Evolutionary conservation across 2,329 filamentous ascomycete genomes (phyloP).

Genomic region (Fusarium foetens): DNA sequence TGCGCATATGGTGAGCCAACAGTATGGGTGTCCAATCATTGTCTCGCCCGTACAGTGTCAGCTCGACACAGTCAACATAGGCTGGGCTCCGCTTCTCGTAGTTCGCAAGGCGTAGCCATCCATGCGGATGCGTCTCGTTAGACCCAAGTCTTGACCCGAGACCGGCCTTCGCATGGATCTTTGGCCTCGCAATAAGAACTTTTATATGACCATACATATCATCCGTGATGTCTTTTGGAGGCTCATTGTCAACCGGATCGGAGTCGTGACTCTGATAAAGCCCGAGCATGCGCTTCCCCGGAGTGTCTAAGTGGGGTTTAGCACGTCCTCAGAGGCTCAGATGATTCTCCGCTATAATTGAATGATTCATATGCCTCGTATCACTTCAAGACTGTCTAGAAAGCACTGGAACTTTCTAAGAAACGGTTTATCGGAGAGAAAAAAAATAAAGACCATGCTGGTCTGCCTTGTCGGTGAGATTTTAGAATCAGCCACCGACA

Average conservation of each 20-base stretch:
- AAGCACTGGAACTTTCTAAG: conserved; percentile 41
- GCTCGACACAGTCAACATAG: not conserved
- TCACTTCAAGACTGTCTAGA: conserved; percentile 8
- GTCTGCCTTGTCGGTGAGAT: conserved; percentile 23
- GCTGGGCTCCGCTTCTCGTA: conserved; percentile 44
- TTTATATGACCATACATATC: not conserved
- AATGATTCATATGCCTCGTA: not conserved
- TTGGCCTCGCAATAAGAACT: not conserved
- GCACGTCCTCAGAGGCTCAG: not conserved
- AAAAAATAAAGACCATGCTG: conserved; percentile 5
- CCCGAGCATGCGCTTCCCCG: conserved; percentile 5
- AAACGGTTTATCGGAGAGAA: conserved; percentile 1
- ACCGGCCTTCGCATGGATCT: conserved; percentile 32
- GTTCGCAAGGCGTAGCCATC: conserved; percentile 42
- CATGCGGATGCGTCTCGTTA: conserved; percentile 18
- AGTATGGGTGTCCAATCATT: conserved; percentile 10
- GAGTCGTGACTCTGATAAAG: conserved; percentile 1
- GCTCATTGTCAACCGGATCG: not conserved
- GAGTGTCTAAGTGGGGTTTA: conserved; percentile 5
- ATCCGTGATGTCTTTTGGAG: not conserved
- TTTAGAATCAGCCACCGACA: conserved; percentile 36
- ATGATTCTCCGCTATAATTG: not conserved
- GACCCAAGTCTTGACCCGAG: conserved; percentile 27
- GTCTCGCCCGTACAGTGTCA: conserved; percentile 28
- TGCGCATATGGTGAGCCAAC: not conserved